Conservation (phyloP, 1,284 basidiomycete genomes). For the Marasmius sp. region DNA sequence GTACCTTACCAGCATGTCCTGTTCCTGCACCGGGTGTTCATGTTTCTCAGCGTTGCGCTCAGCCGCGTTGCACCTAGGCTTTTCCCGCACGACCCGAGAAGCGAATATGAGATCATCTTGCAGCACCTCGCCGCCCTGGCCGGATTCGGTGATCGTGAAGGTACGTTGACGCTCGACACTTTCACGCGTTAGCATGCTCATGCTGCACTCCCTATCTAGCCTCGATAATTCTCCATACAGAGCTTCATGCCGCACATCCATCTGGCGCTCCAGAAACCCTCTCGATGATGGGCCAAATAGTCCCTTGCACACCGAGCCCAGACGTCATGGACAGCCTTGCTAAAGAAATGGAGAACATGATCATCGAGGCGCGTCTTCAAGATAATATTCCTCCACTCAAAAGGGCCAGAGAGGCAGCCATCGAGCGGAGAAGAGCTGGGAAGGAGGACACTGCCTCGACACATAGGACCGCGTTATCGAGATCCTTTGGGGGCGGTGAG, state of each 20-base stretch:
- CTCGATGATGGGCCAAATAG: constrained; percentile 30
- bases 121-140: constrained; percentile 37
- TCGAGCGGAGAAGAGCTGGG: constrained; percentile 1
- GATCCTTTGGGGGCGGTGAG: not conserved
- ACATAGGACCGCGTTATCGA: not conserved
- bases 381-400: constrained; percentile 52
- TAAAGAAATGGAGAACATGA: constrained; percentile 59
- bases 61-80: constrained; percentile 66
- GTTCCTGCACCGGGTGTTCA: constrained; percentile 76
- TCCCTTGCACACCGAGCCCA: constrained; percentile 25
- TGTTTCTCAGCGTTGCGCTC: constrained; percentile 70
- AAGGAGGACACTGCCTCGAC: not conserved
- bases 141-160: constrained; percentile 44
- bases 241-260: constrained; percentile 37
- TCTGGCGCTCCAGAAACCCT: constrained; percentile 21
- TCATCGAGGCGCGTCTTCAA: constrained; percentile 61
- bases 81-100: constrained; percentile 40
- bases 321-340: constrained; percentile 43
- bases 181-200: not conserved
- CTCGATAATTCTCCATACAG: constrained; percentile 39
- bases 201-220: constrained; percentile 20
- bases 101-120: constrained; percentile 30
- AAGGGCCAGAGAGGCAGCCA: constrained; percentile 44
- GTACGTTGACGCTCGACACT: constrained; percentile 26
- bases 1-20: constrained; percentile 72